phyloP scores from a whole-genome alignment of 768 basidiomycete species.

The Podaxis mareebaensis region DNA sequence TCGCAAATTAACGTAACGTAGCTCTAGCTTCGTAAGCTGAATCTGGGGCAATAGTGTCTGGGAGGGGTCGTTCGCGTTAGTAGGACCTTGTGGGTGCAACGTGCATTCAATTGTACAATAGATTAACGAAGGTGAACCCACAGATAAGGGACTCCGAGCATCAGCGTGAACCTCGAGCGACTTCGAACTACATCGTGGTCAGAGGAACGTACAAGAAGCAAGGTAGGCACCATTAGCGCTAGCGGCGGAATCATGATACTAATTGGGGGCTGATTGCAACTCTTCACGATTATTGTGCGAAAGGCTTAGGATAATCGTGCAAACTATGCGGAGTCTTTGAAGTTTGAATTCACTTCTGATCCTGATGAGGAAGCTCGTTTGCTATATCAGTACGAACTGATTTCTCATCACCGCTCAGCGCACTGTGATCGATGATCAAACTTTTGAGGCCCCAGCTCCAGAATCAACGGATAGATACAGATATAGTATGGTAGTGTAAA shows the following conservation, averaged over 20 bases:
- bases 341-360: background rate
- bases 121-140: background rate
- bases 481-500: too few species aligned
- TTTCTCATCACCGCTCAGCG: background rate
- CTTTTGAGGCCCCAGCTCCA: too few species aligned
- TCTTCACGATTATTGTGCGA: background rate
- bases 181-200: background rate
- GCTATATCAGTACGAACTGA: background rate
- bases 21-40: background rate
- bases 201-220: background rate
- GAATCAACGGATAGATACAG: too few species aligned
- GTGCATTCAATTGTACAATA: background rate
- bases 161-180: background rate
- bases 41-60: background rate
- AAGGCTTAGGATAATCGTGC: background rate
- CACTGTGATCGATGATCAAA: too few species aligned
- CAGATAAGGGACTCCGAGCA: background rate
- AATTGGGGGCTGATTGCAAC: background rate
- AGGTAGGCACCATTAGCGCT: background rate
- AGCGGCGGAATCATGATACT: background rate
- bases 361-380: background rate
- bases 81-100: constrained; percentile 8
- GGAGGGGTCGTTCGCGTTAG: background rate
- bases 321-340: background rate
- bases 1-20: background rate